A percentile compares a stretch with the other conserved stretches of the same genome.
Conservation (phyloP, 805 yeast genomes). For the Metschnikowia lochheadii region DNA sequence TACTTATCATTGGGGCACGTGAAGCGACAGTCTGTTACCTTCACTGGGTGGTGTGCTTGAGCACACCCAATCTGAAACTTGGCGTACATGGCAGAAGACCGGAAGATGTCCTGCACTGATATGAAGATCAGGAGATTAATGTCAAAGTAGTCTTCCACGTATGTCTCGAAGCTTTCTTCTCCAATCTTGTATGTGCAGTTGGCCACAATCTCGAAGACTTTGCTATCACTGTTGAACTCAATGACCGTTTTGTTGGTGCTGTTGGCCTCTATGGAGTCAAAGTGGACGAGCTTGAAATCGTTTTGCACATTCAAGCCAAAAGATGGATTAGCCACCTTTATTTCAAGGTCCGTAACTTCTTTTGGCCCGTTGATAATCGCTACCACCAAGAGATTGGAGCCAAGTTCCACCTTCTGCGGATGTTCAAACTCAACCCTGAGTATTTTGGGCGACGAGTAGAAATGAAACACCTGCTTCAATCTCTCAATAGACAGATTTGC, state of each 20-base stretch:
- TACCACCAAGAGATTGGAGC: slow-evolving; percentile 24
- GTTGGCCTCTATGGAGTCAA: slow-evolving; percentile 1
- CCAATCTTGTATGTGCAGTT: slow-evolving; percentile 20
- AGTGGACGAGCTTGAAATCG: neutral
- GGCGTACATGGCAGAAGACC: slow-evolving; percentile 51
- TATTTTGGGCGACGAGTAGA: slow-evolving; percentile 19
- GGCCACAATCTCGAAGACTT: slow-evolving; percentile 21
- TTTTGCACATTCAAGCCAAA: slow-evolving; percentile 17
- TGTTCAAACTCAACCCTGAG: slow-evolving; percentile 27
- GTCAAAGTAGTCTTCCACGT: slow-evolving; percentile 39
- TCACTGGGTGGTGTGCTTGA: slow-evolving; percentile 46
- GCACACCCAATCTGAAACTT: slow-evolving; percentile 68
- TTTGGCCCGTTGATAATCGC: slow-evolving; percentile 27
- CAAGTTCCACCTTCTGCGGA: slow-evolving; percentile 26
- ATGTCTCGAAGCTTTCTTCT: slow-evolving; percentile 19
- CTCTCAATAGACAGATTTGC: neutral
- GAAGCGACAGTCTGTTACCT: slow-evolving; percentile 45
- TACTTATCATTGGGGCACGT: slow-evolving; percentile 25
- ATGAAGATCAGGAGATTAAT: slow-evolving; percentile 61
- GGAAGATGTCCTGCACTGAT: slow-evolving; percentile 76
- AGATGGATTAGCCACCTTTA: slow-evolving; percentile 9
- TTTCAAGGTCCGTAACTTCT: slow-evolving; percentile 18
- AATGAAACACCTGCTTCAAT: slow-evolving; percentile 1
- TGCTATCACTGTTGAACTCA: slow-evolving; percentile 26
- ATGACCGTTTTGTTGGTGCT: slow-evolving; percentile 23